phyloP scores from a whole-genome alignment of 345 rosid species.

The Ailanthus altissimus region DNA sequence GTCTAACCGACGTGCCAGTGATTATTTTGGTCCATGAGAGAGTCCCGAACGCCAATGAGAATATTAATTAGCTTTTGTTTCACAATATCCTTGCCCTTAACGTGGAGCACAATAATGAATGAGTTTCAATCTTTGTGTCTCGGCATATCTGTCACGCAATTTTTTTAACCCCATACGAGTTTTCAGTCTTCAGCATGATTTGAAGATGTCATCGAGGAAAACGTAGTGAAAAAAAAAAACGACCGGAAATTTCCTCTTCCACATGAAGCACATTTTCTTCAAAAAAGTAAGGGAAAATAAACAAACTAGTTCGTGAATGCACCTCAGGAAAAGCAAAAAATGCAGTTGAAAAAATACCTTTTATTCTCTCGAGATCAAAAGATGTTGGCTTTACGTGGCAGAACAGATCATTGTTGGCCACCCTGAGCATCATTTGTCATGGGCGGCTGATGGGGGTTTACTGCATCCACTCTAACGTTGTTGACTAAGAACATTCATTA shows the following conservation, averaged over 20 bases:
- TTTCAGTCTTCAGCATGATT: not conserved
- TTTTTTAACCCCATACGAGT: constrained; percentile 3
- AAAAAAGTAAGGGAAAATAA: not conserved
- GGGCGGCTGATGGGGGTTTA: not conserved
- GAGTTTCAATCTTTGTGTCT: constrained; percentile 5
- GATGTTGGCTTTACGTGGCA: not conserved
- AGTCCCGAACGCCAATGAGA: no score
- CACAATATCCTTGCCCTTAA: not conserved
- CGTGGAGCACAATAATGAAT: constrained; percentile 5
- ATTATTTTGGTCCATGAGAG: not conserved
- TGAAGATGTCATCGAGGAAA: not conserved
- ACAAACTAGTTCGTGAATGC: not conserved
- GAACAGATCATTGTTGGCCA: not conserved
- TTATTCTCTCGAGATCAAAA: not conserved
- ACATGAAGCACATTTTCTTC: not conserved
- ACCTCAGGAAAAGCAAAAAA: not conserved
- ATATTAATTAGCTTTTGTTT: not conserved
- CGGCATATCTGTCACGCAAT: not conserved
- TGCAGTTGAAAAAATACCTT: not conserved
- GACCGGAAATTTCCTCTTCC: not conserved
- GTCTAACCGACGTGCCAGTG: not conserved
- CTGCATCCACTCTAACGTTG: not conserved
- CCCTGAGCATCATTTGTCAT: not conserved
- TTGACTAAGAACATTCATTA: no score
- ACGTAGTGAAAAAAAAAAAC: not conserved